A percentile compares a stretch with the other conserved stretches of the same genome.
These are phyloP conservation scores for Cryptococcus sp. DNA, from an alignment of 1,284 basidiomycete species.

Conservation along the genomic window DNA sequence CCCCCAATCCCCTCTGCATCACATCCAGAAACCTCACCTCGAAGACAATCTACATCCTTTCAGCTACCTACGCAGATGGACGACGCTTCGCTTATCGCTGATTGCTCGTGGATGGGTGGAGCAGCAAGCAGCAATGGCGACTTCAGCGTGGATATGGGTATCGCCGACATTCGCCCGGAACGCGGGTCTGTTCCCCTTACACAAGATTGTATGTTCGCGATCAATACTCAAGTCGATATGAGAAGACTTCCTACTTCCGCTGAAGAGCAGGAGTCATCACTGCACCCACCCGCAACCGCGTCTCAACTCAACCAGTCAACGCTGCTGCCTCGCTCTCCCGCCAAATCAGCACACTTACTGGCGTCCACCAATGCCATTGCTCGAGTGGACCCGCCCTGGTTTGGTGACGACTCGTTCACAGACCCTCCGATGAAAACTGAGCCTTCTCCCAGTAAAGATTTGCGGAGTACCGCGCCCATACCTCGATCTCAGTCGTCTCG, in stretches of 20 bases:
- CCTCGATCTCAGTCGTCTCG: conserved; percentile 8
- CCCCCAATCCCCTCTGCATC: neutral
- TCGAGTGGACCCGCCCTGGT: conserved; percentile 17
- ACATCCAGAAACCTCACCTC: neutral
- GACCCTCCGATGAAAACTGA: conserved; percentile 1
- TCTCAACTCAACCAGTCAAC: conserved; percentile 15
- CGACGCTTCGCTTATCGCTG: conserved; percentile 15
- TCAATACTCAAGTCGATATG: no score
- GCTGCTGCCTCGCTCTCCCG: conserved; percentile 24
- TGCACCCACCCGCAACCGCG: neutral
- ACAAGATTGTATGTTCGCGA: neutral
- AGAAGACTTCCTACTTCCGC: no score
- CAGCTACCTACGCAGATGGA: conserved; percentile 12
- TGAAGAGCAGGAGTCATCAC: no score
- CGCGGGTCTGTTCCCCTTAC: neutral
- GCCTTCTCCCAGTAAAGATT: conserved; percentile 2
- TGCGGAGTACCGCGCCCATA: neutral
- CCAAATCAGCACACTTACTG: conserved; percentile 18
- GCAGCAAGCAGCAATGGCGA: conserved; percentile 10
- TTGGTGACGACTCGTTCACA: conserved; percentile 2
- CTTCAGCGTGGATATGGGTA: conserved; percentile 16
- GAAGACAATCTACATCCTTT: conserved; percentile 12
- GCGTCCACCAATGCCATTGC: conserved; percentile 16
- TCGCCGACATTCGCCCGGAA: conserved; percentile 11
- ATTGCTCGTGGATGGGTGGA: conserved; percentile 17